These are phyloP conservation scores for Volvariella volvacea DNA, from an alignment of 1,284 basidiomycete genomes.

Conservation along the genomic window DNA sequence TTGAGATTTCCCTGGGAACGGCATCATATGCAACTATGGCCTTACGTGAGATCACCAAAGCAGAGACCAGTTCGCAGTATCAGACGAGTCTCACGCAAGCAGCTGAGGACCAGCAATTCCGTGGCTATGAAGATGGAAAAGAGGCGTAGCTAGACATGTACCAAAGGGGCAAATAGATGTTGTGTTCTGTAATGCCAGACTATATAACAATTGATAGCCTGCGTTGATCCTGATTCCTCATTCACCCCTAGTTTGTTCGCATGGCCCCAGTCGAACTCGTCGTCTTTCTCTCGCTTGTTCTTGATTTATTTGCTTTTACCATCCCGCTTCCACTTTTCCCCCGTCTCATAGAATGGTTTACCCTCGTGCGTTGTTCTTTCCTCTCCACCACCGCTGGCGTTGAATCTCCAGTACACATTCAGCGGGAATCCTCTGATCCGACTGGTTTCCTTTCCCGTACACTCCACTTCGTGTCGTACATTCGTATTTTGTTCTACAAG, in stretches of 20 bases:
- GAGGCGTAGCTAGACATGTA: too few relatives aligned
- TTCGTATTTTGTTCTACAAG: constrained; percentile 58
- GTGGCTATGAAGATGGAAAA: constrained; percentile 32
- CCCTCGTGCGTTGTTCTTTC: constrained; percentile 40
- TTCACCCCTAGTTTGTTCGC: background rate
- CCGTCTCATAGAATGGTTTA: constrained; percentile 85
- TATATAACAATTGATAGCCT: background rate
- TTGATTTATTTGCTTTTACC: constrained; percentile 91
- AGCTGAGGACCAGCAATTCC: constrained; percentile 80
- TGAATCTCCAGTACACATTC: background rate
- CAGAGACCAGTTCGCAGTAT: constrained; percentile 84
- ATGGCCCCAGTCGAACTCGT: constrained; percentile 70
- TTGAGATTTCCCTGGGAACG: constrained; percentile 75
- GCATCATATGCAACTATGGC: constrained; percentile 97
- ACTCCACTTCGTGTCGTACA: constrained; percentile 52
- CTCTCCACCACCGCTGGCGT: background rate
- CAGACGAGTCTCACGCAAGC: constrained; percentile 75
- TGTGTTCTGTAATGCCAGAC: constrained; percentile 20
- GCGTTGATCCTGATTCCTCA: too few relatives aligned
- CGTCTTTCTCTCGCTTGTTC: constrained; percentile 76
- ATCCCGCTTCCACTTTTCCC: constrained; percentile 91
- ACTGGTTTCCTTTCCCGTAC: constrained; percentile 67
- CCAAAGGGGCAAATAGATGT: constrained; percentile 18
- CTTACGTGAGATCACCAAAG: constrained; percentile 86
- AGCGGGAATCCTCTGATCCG: constrained; percentile 68